Evolutionary conservation across 257 asterid species (phyloP).

Genomic region (Nicotiana benthamiana): DNA sequence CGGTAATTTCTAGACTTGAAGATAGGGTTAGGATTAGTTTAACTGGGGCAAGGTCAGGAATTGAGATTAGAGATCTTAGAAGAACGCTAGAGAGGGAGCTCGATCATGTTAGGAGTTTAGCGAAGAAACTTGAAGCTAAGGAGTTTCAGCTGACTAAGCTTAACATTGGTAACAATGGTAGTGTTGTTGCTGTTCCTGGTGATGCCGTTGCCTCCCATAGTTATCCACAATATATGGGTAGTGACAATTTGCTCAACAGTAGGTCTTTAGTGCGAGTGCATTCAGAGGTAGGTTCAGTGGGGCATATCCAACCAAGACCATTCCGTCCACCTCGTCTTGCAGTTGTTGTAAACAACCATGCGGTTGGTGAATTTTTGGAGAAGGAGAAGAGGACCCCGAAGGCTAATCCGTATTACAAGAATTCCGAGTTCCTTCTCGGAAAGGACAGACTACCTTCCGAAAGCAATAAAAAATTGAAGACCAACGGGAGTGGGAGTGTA

Average conservation of each 20-base stretch:
- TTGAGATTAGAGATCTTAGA: conserved; percentile 42
- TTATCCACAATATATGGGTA: conserved; percentile 26
- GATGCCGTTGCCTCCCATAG: conserved; percentile 19
- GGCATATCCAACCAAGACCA: conserved; percentile 44
- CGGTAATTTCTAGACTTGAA: conserved; percentile 40
- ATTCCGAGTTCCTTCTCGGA: conserved; percentile 75
- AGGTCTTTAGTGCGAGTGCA: conserved; percentile 44
- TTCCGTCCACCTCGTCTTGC: conserved; percentile 66
- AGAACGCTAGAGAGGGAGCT: conserved; percentile 50
- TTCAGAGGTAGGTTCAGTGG: conserved; percentile 44
- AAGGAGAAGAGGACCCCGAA: conserved; percentile 90
- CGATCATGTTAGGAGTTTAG: conserved; percentile 37
- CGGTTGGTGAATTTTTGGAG: conserved; percentile 45
- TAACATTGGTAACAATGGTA: conserved; percentile 25
- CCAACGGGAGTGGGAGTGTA: conserved; percentile 36
- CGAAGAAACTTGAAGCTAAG: conserved; percentile 41
- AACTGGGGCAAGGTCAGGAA: conserved; percentile 26
- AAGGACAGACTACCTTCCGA: conserved; percentile 79
- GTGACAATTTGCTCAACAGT: conserved; percentile 13
- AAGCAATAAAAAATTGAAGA: conserved; percentile 52
- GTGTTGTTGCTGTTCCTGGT: conserved; percentile 26
- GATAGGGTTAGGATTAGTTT: conserved; percentile 59
- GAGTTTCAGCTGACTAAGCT: conserved; percentile 42
- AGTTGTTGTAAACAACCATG: conserved; percentile 31
- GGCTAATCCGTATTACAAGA: conserved; percentile 70